A percentile compares a stretch with the other conserved stretches of the same genome.
Evolutionary conservation across 352 stramenopile genomes (phyloP).

Genomic region (Pseudoperonospora humuli): DNA sequence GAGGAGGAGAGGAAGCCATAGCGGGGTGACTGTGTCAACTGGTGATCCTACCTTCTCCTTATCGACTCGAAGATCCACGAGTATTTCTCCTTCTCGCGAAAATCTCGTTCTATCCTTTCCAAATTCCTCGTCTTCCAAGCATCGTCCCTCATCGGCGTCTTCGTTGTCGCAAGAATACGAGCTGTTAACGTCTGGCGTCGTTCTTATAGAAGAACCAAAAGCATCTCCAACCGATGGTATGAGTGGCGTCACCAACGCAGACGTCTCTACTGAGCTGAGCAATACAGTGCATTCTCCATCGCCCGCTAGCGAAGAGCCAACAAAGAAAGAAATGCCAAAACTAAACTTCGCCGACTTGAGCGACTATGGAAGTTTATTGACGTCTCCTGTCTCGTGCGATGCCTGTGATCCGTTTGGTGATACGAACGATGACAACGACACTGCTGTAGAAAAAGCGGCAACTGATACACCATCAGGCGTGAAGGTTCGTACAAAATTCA

Average conservation of each 20-base stretch:
- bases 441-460: slow-evolving; percentile 4
- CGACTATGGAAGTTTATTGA: slow-evolving; percentile 21
- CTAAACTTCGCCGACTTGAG: slow-evolving; percentile 22
- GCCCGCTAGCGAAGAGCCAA: slow-evolving; percentile 11
- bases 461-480: slow-evolving; percentile 1
- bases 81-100: slow-evolving; percentile 7
- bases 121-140: slow-evolving; percentile 5
- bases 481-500: slow-evolving; percentile 7
- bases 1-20: slow-evolving; percentile 22
- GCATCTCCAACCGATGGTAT: slow-evolving; percentile 1
- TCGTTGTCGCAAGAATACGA: slow-evolving; percentile 27
- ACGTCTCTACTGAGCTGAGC: not conserved
- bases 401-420: slow-evolving; percentile 9
- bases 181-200: slow-evolving; percentile 12
- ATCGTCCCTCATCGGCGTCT: slow-evolving; percentile 10
- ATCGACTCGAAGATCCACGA: slow-evolving; percentile 9
- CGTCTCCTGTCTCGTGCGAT: slow-evolving; percentile 21
- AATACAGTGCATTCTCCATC: slow-evolving; percentile 6
- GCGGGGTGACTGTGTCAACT: slow-evolving; percentile 7
- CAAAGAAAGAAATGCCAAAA: slow-evolving; percentile 19
- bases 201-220: slow-evolving; percentile 14
- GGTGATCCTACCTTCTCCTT: not conserved
- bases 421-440: slow-evolving; percentile 5
- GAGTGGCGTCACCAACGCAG: not conserved
- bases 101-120: slow-evolving; percentile 3